Conservation (phyloP, 2,329 filamentous ascomycete genomes). For the Colletotrichum musicola region DNA sequence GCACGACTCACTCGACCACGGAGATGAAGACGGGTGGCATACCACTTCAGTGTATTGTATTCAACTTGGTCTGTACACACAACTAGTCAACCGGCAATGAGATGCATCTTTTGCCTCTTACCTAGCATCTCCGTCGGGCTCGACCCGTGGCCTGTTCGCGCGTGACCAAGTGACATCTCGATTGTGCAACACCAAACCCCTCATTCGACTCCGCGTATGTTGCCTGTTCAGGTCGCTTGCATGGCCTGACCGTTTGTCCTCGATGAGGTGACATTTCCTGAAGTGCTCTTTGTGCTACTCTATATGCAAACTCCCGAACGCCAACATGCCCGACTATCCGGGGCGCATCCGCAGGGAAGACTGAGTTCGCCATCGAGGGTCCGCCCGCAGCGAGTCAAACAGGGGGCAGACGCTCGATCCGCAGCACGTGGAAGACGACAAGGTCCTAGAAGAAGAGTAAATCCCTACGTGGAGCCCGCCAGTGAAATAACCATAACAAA, state of each 20-base stretch:
- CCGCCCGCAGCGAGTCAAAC: constrained; percentile 4
- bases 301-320: constrained; percentile 1
- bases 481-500: not conserved
- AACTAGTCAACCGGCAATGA: constrained; percentile 21
- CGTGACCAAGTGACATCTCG: not conserved
- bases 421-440: constrained; percentile 20
- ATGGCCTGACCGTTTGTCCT: constrained; percentile 23
- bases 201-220: constrained; percentile 1
- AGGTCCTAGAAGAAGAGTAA: not conserved
- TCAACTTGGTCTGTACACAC: constrained; percentile 23
- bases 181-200: not conserved
- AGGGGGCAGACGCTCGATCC: not conserved
- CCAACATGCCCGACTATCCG: constrained; percentile 11
- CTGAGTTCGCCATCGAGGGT: no score
- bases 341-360: not conserved
- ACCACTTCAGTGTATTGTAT: constrained; percentile 17
- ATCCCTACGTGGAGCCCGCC: constrained; percentile 4
- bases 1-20: constrained; percentile 14
- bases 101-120: constrained; percentile 15
- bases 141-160: not conserved
- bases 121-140: not conserved
- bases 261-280: not conserved
- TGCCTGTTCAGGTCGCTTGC: constrained; percentile 18
- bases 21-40: constrained; percentile 8
- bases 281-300: constrained; percentile 6